Evolutionary conservation across 2,329 filamentous ascomycete species (phyloP).

Genomic region (Aspergillus fijiensis): DNA sequence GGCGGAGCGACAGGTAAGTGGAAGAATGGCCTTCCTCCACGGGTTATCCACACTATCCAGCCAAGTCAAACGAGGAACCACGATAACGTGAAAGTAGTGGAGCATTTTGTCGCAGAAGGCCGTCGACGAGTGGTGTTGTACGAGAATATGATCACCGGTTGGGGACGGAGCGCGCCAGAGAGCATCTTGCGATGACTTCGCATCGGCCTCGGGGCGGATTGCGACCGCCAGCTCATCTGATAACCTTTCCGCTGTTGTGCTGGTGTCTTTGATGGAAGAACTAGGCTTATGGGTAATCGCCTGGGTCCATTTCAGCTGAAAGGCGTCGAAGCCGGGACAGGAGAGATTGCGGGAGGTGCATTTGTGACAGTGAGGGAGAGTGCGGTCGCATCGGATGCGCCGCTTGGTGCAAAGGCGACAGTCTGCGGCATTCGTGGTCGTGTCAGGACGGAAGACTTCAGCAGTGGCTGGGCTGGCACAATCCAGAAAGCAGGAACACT

Average conservation of each 20-base stretch:
- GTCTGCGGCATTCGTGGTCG: slow-evolving; percentile 18
- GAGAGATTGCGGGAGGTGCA: slow-evolving; percentile 33
- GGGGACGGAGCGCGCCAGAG: neutral
- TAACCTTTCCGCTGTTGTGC: neutral
- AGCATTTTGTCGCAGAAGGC: slow-evolving; percentile 18
- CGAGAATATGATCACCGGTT: neutral
- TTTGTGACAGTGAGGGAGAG: slow-evolving; percentile 36
- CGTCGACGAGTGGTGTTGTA: neutral
- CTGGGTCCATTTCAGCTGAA: slow-evolving; percentile 35
- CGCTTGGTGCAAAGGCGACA: slow-evolving; percentile 38
- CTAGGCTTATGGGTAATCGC: slow-evolving; percentile 19
- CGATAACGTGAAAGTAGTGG: slow-evolving; percentile 22
- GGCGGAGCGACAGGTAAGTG: slow-evolving; percentile 19
- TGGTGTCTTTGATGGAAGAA: slow-evolving; percentile 7
- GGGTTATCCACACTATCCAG: slow-evolving; percentile 24
- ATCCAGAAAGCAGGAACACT: neutral
- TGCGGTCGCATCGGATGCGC: slow-evolving; percentile 40
- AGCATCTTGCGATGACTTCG: neutral
- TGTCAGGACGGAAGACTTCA: neutral
- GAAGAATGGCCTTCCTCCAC: slow-evolving; percentile 26
- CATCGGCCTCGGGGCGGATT: neutral
- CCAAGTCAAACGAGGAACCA: slow-evolving; percentile 24
- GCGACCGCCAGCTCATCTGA: neutral
- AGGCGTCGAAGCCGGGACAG: slow-evolving; percentile 36
- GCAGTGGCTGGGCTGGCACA: neutral